These are phyloP conservation scores for Microdochium trichocladiopsis DNA, from an alignment of 2,329 filamentous ascomycete genomes.

Conservation along the genomic window DNA sequence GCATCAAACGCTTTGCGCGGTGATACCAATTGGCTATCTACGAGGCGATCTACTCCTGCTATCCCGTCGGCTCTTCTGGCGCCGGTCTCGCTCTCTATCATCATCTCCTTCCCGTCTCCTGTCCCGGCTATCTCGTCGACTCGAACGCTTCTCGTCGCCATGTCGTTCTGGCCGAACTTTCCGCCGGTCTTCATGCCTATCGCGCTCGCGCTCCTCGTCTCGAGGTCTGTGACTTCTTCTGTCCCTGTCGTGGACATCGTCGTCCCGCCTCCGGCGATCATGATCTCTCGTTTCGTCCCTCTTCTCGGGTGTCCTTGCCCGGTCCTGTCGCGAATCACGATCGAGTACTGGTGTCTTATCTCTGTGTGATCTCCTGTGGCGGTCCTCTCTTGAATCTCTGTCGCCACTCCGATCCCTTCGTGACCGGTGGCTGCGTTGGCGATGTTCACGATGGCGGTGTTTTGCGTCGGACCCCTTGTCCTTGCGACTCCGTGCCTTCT, in stretches of 20 bases:
- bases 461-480: slow-evolving; percentile 38
- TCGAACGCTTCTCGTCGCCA: slow-evolving; percentile 9
- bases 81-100: slow-evolving; percentile 12
- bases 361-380: slow-evolving; percentile 25
- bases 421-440: slow-evolving; percentile 39
- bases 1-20: too few relatives aligned
- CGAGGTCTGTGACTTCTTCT: slow-evolving; percentile 2
- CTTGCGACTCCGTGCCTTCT: slow-evolving; percentile 40
- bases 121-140: slow-evolving; percentile 10
- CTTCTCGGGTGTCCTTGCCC: slow-evolving; percentile 6
- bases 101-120: slow-evolving; percentile 12
- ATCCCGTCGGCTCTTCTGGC: slow-evolving; percentile 17
- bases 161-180: slow-evolving; percentile 14
- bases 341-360: slow-evolving; percentile 24
- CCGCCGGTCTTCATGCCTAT: slow-evolving; percentile 6
- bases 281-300: slow-evolving; percentile 8
- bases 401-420: slow-evolving; percentile 18
- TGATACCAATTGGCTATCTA: too few relatives aligned
- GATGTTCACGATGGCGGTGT: slow-evolving; percentile 26
- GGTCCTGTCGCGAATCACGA: slow-evolving; percentile 8
- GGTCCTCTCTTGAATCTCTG: slow-evolving; percentile 9
- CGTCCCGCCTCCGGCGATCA: not conserved
- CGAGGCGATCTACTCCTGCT: slow-evolving; percentile 38
- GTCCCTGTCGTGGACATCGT: slow-evolving; percentile 2
- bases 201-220: slow-evolving; percentile 12